Evolutionary conservation across 2,329 filamentous ascomycete genomes (phyloP).

Genomic region (Epichloe uncinata): DNA sequence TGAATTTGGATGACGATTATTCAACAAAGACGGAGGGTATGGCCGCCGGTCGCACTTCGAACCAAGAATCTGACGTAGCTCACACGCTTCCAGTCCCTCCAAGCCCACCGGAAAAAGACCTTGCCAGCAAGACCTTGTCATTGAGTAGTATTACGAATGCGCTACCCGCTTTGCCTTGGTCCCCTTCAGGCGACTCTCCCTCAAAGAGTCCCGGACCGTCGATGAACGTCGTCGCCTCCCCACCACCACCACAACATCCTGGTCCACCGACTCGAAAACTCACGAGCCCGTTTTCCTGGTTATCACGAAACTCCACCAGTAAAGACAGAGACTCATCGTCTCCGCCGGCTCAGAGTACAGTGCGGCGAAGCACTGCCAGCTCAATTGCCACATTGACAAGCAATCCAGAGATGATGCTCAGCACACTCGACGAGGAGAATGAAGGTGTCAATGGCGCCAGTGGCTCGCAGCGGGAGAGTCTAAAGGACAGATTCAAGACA

Average conservation of each 20-base stretch:
- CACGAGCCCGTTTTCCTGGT: slow-evolving; percentile 77
- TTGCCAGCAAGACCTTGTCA: slow-evolving; percentile 43
- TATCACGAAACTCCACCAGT: slow-evolving; percentile 53
- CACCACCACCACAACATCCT: slow-evolving; percentile 15
- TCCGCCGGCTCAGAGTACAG: slow-evolving; percentile 34
- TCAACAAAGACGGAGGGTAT: slow-evolving; percentile 22
- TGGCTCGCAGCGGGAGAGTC: slow-evolving; percentile 42
- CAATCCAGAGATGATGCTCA: slow-evolving; percentile 68
- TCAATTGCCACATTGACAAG: slow-evolving; percentile 68
- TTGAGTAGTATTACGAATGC: slow-evolving; percentile 59
- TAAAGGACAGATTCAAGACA: slow-evolving; percentile 69
- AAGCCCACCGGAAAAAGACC: slow-evolving; percentile 22
- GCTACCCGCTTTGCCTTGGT: slow-evolving; percentile 62
- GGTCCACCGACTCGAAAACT: slow-evolving; percentile 50
- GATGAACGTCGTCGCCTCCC: slow-evolving; percentile 18
- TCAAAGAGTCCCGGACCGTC: slow-evolving; percentile 30
- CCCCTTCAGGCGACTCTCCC: slow-evolving; percentile 39
- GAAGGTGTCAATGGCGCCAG: slow-evolving; percentile 34
- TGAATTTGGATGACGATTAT: slow-evolving; percentile 52
- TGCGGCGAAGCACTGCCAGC: slow-evolving; percentile 59
- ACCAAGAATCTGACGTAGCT: slow-evolving; percentile 7
- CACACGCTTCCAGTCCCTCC: slow-evolving; percentile 15
- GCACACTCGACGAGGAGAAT: slow-evolving; percentile 60
- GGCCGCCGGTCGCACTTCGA: neutral
- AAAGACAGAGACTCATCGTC: slow-evolving; percentile 45